Evolutionary conservation across 805 yeast genomes (phyloP), one percentile per base, ranked within the genome.

Genomic region (Lipomyces orientalis): DNA sequence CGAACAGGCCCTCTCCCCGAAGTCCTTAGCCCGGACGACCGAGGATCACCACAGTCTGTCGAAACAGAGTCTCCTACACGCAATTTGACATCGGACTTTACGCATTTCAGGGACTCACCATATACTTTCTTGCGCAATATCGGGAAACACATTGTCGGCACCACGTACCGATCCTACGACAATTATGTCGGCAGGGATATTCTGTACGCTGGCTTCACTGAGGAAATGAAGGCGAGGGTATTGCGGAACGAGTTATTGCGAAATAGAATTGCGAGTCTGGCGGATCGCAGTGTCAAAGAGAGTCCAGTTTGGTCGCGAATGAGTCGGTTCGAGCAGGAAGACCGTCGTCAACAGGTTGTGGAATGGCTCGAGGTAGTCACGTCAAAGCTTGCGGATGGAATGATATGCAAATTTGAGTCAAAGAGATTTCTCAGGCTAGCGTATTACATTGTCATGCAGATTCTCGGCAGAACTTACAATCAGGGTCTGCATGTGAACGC

Each of bases 401-500:
- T 79, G 72, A 73, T 79, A 74, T 79, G 81, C 70, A 71, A 73
- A 29, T 79, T 79, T 60, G 76, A 77, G 34, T 73, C 72, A 67
- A 73, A 75, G 60, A 35, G 68, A 16, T 70, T 76, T 2, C 74
- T 79, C 58, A 73, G 78, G 46, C 62, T 76, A 51, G 73, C 76
- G 63, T 80, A 79, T 66, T 80, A 75, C 62, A 71, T 78, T 31
- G 78, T 79, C 34, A 79, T 80, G 58, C 82, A 81, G 68, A 72
- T 78, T 10, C 75, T 81, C 29, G 74, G 78, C 4, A 72, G 83
- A 8, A 74, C 81, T 46, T 81, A 81, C 70, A 77, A 79, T 69
- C 83, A 81, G 69, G 83, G 83, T 14, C 77, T 81, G 61, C 82
- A 80, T 67, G 78, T 81, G 60, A 73, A 76, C 62, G 68, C 76